These are phyloP conservation scores for Naumovozyma castellii DNA, from an alignment of 805 yeast genomes.

Conservation along the genomic window DNA sequence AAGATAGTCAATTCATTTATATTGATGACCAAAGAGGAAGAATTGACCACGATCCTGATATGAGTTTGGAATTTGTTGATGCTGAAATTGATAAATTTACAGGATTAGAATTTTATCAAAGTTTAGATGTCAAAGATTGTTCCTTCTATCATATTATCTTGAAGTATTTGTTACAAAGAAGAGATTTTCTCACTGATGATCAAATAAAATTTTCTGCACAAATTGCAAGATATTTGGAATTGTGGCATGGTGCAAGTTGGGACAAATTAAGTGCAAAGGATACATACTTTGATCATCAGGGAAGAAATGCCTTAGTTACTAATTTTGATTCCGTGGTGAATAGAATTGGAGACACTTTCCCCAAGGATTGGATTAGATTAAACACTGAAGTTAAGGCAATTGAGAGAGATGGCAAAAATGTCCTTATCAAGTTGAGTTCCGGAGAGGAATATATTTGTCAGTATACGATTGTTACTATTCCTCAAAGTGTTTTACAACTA, in stretches of 20 bases:
- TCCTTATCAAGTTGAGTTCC: constrained; percentile 29
- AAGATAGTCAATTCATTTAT: constrained; percentile 21
- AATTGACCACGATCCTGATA: constrained; percentile 19
- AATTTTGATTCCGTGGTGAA: constrained; percentile 45
- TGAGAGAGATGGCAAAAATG: constrained; percentile 20
- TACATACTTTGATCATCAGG: constrained; percentile 60
- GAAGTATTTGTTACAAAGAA: constrained; percentile 38
- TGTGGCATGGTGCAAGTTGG: constrained; percentile 77
- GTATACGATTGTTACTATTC: constrained; percentile 63
- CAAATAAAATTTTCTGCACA: constrained; percentile 47
- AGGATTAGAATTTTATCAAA: constrained; percentile 46
- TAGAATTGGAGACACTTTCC: constrained; percentile 34
- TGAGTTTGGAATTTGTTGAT: constrained; percentile 36
- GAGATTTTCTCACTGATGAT: constrained; percentile 38
- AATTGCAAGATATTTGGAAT: constrained; percentile 48
- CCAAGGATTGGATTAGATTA: constrained; percentile 32
- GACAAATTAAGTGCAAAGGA: constrained; percentile 56
- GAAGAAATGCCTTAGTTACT: constrained; percentile 64
- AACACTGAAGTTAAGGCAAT: constrained; percentile 35
- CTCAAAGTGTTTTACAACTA: constrained; percentile 57
- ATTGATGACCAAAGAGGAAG: constrained; percentile 21
- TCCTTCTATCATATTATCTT: constrained; percentile 42
- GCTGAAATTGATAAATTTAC: constrained; percentile 52
- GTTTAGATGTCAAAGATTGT: constrained; percentile 40
- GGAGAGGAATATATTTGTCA: constrained; percentile 35